Base-by-base conservation (phyloP, 768 basidiomycete genomes). In the Leccinum subgranulosum region DNA sequence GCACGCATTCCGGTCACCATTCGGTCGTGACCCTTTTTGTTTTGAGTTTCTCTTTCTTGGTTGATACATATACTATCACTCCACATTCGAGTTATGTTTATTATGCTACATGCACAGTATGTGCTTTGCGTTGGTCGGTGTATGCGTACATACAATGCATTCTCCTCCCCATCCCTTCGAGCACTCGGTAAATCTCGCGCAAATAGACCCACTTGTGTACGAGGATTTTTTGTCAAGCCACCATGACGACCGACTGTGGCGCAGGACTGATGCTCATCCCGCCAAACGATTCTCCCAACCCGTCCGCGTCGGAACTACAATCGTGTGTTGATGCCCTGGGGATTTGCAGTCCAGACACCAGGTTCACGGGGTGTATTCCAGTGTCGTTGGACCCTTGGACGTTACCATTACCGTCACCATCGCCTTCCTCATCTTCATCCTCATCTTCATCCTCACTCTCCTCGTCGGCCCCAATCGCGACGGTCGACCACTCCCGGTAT, bases 401-500 rank as follows among this genome's bases (percentile, higher is more conserved):
- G 8, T 10, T 3, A n/a, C 9, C 17, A 1, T 43, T 49, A 15
- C 34, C 57, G 4, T 68, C 62, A 17, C 49, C 66, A 5, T 64
- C 66, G 46, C 66, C 71, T 19, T 75, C 75, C 0, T 72, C 69
- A 11, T 64, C 73, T 1, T 76, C 0, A 0, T 82, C 83, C 3
- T 23, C 63, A 0, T 82, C 84, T 0, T 84, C 84, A 0, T 88
- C 86, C 0, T 88, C 87, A 0, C 86, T 87, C 0, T 87, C 88
- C 0, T 85, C 87, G 7, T 86, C 87, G 17, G 85, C 83, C 8
- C 76, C 79, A 23, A 83, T 77, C 4, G 90, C 87, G 4, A 96
- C 94, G 31, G 84, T 77, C 17, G 85, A 77, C 96, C 96, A 99
- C 59, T 95, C 92, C 47, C 94, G 79, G 66, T 98, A 99, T 27